Evolutionary conservation across 192 early-diverging fungal species (phyloP), one percentile per base, ranked within the genome.

Genomic region (Spizellomyces punctatus): DNA sequence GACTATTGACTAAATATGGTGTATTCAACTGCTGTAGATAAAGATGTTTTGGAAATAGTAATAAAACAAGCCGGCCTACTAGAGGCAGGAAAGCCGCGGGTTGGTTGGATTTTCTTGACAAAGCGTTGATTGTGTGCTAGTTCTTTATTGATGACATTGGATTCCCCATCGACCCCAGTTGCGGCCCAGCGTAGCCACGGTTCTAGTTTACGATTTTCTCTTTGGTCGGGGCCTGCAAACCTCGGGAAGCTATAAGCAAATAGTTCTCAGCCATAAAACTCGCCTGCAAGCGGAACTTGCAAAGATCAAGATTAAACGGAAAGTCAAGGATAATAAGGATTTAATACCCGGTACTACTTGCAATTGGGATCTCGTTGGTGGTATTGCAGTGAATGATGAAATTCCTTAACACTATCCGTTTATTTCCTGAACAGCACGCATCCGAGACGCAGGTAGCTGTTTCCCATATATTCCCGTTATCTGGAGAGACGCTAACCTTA

Each of bases 171-270:
- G 27, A 7, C 17, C 17, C 16, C 14, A 42, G 17, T 61, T 71
- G 52, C 1, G 21, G 55, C 19, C 61, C 10, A 75, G 64, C 1
- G 68, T 90, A 41, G 86, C 88, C 17, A 67, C 86, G 58, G 76
- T 95, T 0, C 85, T 96, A n/a, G 80, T 91, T n/a, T 92, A 95
- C 72, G 96, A 98, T 75, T 78, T 95, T 17, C 74, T 96, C 12
- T 89, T 98, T 73, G 89, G 90, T 27, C 84, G 83, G 36, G 82
- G 89, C 63, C 78, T 98, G 36, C 87, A 89, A 46, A 73, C 68
- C 27, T 79, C 76, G 5, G 81, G 85, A 19, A 76, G 17, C 46
- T 86, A 90, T 36, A 94, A 93, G 60, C 69, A 81, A 58, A 78
- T 85, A 50, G 85, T 96, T 8, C 74, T 85, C 63, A 83, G 83